These are phyloP conservation scores for Stropharia rugosoannulata DNA, from an alignment of 768 basidiomycete species.

Conservation along the genomic window DNA sequence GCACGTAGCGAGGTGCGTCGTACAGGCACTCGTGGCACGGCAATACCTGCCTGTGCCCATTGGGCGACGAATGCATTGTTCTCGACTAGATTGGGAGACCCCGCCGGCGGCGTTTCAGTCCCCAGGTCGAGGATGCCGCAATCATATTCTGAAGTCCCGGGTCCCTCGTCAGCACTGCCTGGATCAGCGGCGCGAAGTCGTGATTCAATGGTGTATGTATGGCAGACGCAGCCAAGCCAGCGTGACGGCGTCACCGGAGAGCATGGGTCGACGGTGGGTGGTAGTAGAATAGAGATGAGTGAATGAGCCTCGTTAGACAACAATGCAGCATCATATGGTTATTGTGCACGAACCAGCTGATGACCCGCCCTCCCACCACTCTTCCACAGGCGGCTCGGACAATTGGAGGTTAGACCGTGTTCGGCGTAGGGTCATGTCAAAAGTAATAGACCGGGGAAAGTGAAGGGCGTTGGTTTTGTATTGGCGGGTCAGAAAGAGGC, in stretches of 20 bases:
- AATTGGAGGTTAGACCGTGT: slow-evolving; percentile 14
- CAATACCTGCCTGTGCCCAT: slow-evolving; percentile 22
- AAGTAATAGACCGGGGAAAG: slow-evolving; percentile 10
- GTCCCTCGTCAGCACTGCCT: slow-evolving; percentile 24
- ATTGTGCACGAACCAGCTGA: slow-evolving; percentile 14
- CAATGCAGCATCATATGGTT: neutral
- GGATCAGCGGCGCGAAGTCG: slow-evolving; percentile 14
- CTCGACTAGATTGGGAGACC: slow-evolving; percentile 18
- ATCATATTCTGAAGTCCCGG: slow-evolving; percentile 21
- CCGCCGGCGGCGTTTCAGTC: slow-evolving; percentile 21
- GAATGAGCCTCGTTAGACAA: neutral
- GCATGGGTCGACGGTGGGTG: neutral
- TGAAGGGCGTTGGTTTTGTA: neutral
- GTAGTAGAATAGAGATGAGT: slow-evolving; percentile 7
- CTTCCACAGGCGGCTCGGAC: slow-evolving; percentile 13
- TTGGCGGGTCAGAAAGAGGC: neutral
- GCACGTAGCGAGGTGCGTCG: slow-evolving; percentile 11
- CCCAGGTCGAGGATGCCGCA: slow-evolving; percentile 22
- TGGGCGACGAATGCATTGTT: slow-evolving; percentile 17
- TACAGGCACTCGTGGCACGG: slow-evolving; percentile 14
- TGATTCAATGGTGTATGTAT: slow-evolving; percentile 10
- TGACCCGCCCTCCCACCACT: slow-evolving; percentile 25
- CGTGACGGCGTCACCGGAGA: neutral
- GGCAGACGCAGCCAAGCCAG: neutral
- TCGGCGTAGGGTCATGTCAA: slow-evolving; percentile 17